Base-by-base conservation (phyloP, 305 asterid genomes). In the Rubia balearica region DNA sequence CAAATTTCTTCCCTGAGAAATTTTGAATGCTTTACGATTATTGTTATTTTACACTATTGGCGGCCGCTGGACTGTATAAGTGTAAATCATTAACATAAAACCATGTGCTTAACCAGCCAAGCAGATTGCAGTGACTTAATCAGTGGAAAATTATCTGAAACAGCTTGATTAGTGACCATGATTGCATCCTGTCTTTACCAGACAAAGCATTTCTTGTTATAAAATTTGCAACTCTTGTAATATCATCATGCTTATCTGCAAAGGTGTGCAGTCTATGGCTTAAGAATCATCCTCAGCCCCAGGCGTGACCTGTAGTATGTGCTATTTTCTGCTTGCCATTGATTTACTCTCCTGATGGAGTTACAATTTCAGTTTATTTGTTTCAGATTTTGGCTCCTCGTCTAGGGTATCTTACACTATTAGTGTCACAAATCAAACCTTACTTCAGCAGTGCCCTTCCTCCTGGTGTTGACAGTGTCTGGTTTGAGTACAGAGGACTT, bases 401-500 rank as follows among this genome's bases (percentile, higher is more conserved):
- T 27, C 70, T 88, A 66, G 99, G 99, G 42, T 91, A 94, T 75
- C 81, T 94, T 79, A 97, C 96, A 68, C 86, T 94, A 76, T 89
- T 91, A 79, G 90, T 83, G 45, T 81, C 95, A 66, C 92, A 89
- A 78, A 83, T 91, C 63, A 91, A 87, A 81, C 97, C 99, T 65
- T 89, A 85, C 84, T 91, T 94, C 85, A 87, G 89, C 80, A 80
- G 88, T 76, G 77, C 88, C 61, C 96, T 91, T 73, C 99, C 99
- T 61, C 96, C 99, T 57, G 99, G 97, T 59, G 90, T 78, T 65
- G 99, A 94, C 82, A 92, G 95, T 49, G 90, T 92, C 59, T 92
- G 98, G 98, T 90, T 92, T 76, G 98, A 92, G 80, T 90, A 91
- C 86, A 88, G 85, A 79, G 99, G 97, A 21, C 83, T 94, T 80